Conservation (phyloP, 306 rosid genomes). For the Rosa lucieae region DNA sequence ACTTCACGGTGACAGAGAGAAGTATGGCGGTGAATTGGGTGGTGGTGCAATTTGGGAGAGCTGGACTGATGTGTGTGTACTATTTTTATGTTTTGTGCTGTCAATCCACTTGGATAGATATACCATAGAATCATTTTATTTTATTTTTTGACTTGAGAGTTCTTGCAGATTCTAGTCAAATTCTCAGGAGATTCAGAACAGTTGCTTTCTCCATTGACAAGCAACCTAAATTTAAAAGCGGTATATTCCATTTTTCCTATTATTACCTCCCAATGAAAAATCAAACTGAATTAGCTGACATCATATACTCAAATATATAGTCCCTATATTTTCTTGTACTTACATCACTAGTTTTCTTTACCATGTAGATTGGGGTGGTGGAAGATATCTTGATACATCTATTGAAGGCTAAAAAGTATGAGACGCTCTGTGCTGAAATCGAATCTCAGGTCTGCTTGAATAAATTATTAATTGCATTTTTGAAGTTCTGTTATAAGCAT, state of each 20-base stretch:
- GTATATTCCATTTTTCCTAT: conserved; percentile 35
- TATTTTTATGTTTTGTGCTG: conserved; percentile 14
- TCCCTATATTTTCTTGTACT: conserved; percentile 13
- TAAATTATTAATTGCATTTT: conserved; percentile 13
- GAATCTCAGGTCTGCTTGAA: conserved; percentile 68
- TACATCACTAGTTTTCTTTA: conserved; percentile 12
- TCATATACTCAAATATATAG: conserved; percentile 2
- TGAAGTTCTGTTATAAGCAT: conserved; percentile 20
- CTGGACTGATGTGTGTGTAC: conserved; percentile 63
- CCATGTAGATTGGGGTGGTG: conserved; percentile 54
- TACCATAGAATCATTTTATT: background rate
- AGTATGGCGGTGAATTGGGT: conserved; percentile 25
- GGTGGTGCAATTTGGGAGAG: conserved; percentile 34
- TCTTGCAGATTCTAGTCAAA: conserved; percentile 57
- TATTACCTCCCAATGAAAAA: background rate
- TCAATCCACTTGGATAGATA: conserved; percentile 13
- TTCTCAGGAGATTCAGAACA: conserved; percentile 48
- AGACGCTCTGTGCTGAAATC: conserved; percentile 59
- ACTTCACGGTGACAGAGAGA: conserved; percentile 36
- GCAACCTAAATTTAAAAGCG: conserved; percentile 50
- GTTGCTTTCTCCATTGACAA: conserved; percentile 57
- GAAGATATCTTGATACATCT: conserved; percentile 63
- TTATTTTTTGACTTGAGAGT: conserved; percentile 13
- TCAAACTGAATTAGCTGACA: conserved; percentile 17
- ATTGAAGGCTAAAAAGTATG: conserved; percentile 56